A percentile compares a stretch with the other conserved stretches of the same genome.
Conservation (phyloP, 257 asterid species). For the Salvia rosmarinus region DNA sequence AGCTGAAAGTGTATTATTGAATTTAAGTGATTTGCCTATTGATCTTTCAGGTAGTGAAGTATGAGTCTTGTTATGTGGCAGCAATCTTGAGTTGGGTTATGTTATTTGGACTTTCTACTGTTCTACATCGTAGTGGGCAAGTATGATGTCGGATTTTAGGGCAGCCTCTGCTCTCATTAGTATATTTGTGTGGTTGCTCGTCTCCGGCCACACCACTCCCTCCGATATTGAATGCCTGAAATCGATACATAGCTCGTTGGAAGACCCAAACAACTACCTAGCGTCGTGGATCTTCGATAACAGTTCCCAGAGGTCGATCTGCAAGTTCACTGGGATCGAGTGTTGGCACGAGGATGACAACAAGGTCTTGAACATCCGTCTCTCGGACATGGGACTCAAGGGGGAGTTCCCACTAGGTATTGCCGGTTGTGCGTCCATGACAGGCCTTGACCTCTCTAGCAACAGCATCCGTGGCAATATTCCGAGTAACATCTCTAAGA, state of each 20-base stretch:
- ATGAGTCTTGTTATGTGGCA: slow-evolving; percentile 28
- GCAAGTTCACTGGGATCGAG: slow-evolving; percentile 65
- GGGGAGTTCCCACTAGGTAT: slow-evolving; percentile 80
- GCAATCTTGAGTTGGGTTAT: slow-evolving; percentile 25
- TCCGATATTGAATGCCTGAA: slow-evolving; percentile 68
- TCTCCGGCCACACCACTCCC: slow-evolving; percentile 42
- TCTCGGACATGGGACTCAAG: slow-evolving; percentile 68
- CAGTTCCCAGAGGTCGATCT: slow-evolving; percentile 59
- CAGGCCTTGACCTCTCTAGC: slow-evolving; percentile 77
- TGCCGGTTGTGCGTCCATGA: slow-evolving; percentile 57
- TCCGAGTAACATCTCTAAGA: slow-evolving; percentile 56
- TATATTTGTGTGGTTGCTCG: slow-evolving; percentile 49
- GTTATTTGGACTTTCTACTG: not conserved
- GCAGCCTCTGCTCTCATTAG: slow-evolving; percentile 37
- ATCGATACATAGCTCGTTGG: slow-evolving; percentile 46
- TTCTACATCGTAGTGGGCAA: slow-evolving; percentile 29
- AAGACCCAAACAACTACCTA: slow-evolving; percentile 59
- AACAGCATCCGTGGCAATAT: slow-evolving; percentile 58
- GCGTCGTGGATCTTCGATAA: slow-evolving; percentile 68
- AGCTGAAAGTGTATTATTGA: not conserved
- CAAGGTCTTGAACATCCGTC: slow-evolving; percentile 60
- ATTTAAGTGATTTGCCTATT: slow-evolving; percentile 25
- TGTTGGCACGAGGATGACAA: slow-evolving; percentile 84
- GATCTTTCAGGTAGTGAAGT: slow-evolving; percentile 41
- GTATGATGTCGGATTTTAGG: slow-evolving; percentile 37